phyloP scores from a whole-genome alignment of 345 rosid species.

The Salix suchowensis region DNA sequence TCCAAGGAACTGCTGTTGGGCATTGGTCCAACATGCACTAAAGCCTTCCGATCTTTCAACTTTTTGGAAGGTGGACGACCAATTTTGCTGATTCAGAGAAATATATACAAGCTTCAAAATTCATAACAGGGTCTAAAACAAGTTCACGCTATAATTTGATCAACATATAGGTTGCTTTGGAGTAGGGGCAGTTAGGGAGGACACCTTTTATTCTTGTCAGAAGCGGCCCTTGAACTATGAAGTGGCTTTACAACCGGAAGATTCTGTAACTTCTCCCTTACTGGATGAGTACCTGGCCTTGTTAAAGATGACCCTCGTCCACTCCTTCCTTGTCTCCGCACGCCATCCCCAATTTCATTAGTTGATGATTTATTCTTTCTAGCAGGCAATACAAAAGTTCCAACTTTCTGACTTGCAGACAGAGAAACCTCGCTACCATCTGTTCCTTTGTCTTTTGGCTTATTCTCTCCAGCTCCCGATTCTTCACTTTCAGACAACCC shows the following conservation, averaged over 20 bases:
- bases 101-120: slow-evolving; percentile 3
- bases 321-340: slow-evolving; percentile 72
- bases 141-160: not conserved
- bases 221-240: slow-evolving; percentile 49
- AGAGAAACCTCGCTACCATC: slow-evolving; percentile 46
- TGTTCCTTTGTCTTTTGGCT: slow-evolving; percentile 52
- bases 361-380: slow-evolving; percentile 53
- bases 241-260: slow-evolving; percentile 51
- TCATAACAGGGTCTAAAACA: not conserved
- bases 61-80: slow-evolving; percentile 85
- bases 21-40: slow-evolving; percentile 47
- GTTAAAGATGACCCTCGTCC: slow-evolving; percentile 52
- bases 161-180: not conserved
- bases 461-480: slow-evolving; percentile 73
- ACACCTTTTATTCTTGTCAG: slow-evolving; percentile 78
- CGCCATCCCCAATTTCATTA: slow-evolving; percentile 64
- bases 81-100: slow-evolving; percentile 56
- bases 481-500: slow-evolving; percentile 83
- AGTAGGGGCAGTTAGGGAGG: not conserved
- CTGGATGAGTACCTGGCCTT: slow-evolving; percentile 49
- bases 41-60: slow-evolving; percentile 70
- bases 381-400: slow-evolving; percentile 39
- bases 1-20: slow-evolving; percentile 47
- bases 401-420: slow-evolving; percentile 48
- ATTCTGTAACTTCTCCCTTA: slow-evolving; percentile 59